Evolutionary conservation across 148 eudicot species (phyloP).

Genomic region (Selenicereus undatus): DNA sequence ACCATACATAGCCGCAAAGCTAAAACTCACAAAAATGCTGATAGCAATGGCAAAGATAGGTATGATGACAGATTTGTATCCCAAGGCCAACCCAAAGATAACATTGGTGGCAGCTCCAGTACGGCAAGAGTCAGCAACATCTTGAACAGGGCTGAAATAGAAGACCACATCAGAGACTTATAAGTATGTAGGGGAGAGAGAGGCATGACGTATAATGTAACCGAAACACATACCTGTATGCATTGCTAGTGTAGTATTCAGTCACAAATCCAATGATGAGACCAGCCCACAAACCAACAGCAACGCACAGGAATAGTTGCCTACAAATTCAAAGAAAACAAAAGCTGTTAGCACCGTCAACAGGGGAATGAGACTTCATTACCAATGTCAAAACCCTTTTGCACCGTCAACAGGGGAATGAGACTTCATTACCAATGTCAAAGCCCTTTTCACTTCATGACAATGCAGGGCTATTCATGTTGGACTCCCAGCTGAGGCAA

Average conservation of each 20-base stretch:
- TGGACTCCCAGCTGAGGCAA: neutral
- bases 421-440: neutral
- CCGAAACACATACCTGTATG: conserved; percentile 53
- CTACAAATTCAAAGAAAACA: conserved; percentile 35
- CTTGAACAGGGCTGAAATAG: conserved; percentile 78
- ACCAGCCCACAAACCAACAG: conserved; percentile 93
- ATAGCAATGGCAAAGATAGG: conserved; percentile 87
- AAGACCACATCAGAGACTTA: conserved; percentile 10
- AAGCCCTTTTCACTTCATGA: neutral
- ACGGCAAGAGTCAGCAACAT: conserved; percentile 91
- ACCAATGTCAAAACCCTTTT: neutral
- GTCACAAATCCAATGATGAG: conserved; percentile 89
- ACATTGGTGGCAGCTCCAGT: conserved; percentile 96
- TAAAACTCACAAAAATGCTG: conserved; percentile 75
- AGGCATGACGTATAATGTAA: neutral
- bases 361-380: neutral
- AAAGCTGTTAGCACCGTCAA: neutral
- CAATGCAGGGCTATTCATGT: neutral
- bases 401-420: no score
- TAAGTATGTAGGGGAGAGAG: neutral
- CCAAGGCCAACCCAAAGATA: conserved; percentile 84
- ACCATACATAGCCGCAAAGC: conserved; percentile 92
- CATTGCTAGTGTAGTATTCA: conserved; percentile 86
- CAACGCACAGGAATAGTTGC: conserved; percentile 79
- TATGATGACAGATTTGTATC: conserved; percentile 82